Evolutionary conservation across 768 basidiomycete species (phyloP).

Genomic region (Suillus bovinus): DNA sequence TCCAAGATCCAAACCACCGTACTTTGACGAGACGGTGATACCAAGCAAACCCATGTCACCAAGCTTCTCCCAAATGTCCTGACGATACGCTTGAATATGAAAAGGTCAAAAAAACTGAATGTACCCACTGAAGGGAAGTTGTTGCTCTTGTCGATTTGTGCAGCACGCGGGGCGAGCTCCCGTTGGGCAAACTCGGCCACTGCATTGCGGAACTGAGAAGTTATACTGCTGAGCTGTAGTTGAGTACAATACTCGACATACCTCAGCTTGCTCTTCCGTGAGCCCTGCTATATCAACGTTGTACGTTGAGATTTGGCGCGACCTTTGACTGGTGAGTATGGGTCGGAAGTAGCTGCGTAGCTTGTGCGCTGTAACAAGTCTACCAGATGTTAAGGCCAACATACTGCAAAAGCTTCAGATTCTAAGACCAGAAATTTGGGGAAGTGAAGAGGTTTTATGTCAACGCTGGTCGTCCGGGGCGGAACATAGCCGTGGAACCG

Average conservation of each 20-base stretch:
- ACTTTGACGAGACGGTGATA: slow-evolving; percentile 76
- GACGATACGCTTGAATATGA: slow-evolving; percentile 17
- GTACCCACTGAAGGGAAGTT: slow-evolving; percentile 68
- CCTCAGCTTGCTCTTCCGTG: slow-evolving; percentile 79
- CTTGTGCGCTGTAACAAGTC: not conserved
- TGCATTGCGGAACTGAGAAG: slow-evolving; percentile 72
- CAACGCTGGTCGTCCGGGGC: not conserved
- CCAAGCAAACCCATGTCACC: slow-evolving; percentile 93
- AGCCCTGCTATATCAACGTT: slow-evolving; percentile 74
- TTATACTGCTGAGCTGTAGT: not conserved
- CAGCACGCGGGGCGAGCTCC: slow-evolving; percentile 84
- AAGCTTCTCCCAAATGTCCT: slow-evolving; percentile 89
- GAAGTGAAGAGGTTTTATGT: not conserved
- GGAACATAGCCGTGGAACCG: not conserved
- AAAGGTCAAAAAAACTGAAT: not conserved
- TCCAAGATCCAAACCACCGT: slow-evolving; percentile 81
- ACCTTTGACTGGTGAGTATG: not conserved
- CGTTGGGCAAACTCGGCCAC: slow-evolving; percentile 78
- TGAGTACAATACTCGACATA: slow-evolving; percentile 30
- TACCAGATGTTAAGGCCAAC: not conserved
- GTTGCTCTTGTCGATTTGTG: slow-evolving; percentile 78
- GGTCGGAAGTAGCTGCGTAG: not conserved
- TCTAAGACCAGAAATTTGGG: not conserved
- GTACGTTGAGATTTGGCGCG: slow-evolving; percentile 56
- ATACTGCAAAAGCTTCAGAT: not conserved